Evolutionary conservation across 495 filamentous ascomycete genomes (phyloP).

Genomic region (Penicillium macrosclerotiorum): DNA sequence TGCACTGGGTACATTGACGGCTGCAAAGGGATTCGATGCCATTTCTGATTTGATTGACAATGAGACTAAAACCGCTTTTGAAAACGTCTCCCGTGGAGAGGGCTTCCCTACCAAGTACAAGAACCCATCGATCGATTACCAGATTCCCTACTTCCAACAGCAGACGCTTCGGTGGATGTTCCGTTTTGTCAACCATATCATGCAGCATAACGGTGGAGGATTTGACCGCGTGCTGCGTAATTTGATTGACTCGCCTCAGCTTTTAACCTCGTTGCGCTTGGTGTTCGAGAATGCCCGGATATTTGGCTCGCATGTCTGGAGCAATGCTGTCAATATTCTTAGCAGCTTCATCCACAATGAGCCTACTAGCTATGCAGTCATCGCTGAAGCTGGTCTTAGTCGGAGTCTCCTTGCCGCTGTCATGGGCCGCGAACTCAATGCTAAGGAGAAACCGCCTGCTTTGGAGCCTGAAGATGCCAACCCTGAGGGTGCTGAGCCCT

Average conservation of each 20-base stretch:
- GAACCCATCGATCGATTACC: constrained; percentile 82
- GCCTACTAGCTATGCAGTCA: constrained; percentile 92
- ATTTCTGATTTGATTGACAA: constrained; percentile 80
- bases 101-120: constrained; percentile 78
- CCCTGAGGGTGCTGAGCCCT: constrained; percentile 20
- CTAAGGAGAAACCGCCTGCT: constrained; percentile 28
- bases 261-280: constrained; percentile 71
- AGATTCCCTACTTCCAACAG: constrained; percentile 88
- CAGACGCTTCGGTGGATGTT: constrained; percentile 90
- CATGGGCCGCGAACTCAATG: constrained; percentile 51
- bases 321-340: constrained; percentile 81
- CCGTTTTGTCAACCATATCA: constrained; percentile 94
- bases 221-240: constrained; percentile 89
- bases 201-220: constrained; percentile 79
- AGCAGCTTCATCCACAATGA: constrained; percentile 99
- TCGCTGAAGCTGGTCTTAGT: constrained; percentile 89
- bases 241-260: constrained; percentile 84
- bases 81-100: constrained; percentile 58
- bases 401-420: constrained; percentile 78
- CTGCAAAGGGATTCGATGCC: constrained; percentile 77
- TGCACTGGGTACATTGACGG: constrained; percentile 75
- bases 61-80: constrained; percentile 71
- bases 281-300: constrained; percentile 76
- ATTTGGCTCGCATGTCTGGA: constrained; percentile 93
- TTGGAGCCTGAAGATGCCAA: constrained; percentile 23